Evolutionary conservation across 176 grass and related monocot species (phyloP).

Genomic region (Zea luxurians): DNA sequence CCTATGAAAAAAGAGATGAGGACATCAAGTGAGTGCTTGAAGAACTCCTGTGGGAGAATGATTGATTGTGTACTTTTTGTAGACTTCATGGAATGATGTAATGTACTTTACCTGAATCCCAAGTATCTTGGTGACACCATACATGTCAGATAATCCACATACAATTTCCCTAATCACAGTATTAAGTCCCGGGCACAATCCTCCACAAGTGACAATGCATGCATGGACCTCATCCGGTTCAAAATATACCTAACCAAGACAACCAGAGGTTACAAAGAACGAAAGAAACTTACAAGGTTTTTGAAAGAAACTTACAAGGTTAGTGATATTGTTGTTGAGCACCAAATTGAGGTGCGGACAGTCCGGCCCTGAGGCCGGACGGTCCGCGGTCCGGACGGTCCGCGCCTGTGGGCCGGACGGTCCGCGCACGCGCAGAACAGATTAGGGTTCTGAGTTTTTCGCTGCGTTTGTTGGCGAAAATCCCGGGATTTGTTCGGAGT

Average conservation of each 20-base stretch:
- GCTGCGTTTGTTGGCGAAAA: too few relatives aligned
- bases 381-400: too few relatives aligned
- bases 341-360: too few relatives aligned
- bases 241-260: conserved; percentile 70
- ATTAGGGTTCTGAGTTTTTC: too few relatives aligned
- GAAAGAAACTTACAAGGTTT: neutral
- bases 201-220: conserved; percentile 97
- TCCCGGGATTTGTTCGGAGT: too few relatives aligned
- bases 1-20: conserved; percentile 42
- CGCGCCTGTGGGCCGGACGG: too few relatives aligned
- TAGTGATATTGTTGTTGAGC: neutral
- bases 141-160: conserved; percentile 88
- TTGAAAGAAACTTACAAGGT: neutral
- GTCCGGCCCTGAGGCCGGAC: too few relatives aligned
- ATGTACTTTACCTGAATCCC: conserved; percentile 72
- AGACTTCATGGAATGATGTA: conserved; percentile 2
- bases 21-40: neutral
- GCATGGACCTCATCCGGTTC: conserved; percentile 85
- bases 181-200: conserved; percentile 95
- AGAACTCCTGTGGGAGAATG: neutral
- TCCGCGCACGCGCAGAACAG: too few relatives aligned
- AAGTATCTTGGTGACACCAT: conserved; percentile 79
- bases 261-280: conserved; percentile 7
- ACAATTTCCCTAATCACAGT: conserved; percentile 98
- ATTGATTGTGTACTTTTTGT: neutral